Base-by-base conservation (phyloP, 257 asterid species). In the Handroanthus guayacan region DNA sequence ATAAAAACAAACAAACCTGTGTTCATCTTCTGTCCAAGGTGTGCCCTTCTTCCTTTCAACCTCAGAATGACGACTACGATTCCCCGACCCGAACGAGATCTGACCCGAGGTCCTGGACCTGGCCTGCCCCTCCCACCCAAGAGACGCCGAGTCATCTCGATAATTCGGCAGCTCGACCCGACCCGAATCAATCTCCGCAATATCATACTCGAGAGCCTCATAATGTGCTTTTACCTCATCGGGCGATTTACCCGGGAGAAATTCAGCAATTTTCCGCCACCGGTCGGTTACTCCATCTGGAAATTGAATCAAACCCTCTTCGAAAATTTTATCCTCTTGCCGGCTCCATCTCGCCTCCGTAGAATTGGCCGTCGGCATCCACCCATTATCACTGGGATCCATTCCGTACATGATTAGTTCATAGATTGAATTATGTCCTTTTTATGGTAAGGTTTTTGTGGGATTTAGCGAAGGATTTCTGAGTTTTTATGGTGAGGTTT, bases 11-110 rank as follows among this genome's bases (percentile, higher is more conserved):
- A 54, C 8, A 72, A 14, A 89, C 96, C 90, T 87, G 87, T 92
- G 97, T 62, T 92, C 97, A 39, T 90, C 95, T 75, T 90, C 95
- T 0, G 97, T 86, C 97, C 97, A 90, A 13, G 97, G 97, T 5
- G 91, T 89, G 12, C 97, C 97, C n/a, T 81, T 81, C 6, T 81
- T 81, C 71, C 97, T 85, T 44, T 89, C 94, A 20, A 51, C 85
- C 0, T 87, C 95, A 2, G 79, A 80, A 54, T 82, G 82, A 17
- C 89, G 88, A 10, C 80, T 39, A 31, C 84, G 86, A 31, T 45
- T 74, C 10, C 78, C 81, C 9, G 87, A 54, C 17, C 93, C 96
- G 66, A 91, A 89, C 4, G 96, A 89, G 78, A 91, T 91, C 85
- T 86, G 94, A 47, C 79, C 83, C 54, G 83, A 67, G 31, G 67